These are phyloP conservation scores for Coccomyxa sp. DNA, from an alignment of 139 green algal genomes.

Conservation along the genomic window DNA sequence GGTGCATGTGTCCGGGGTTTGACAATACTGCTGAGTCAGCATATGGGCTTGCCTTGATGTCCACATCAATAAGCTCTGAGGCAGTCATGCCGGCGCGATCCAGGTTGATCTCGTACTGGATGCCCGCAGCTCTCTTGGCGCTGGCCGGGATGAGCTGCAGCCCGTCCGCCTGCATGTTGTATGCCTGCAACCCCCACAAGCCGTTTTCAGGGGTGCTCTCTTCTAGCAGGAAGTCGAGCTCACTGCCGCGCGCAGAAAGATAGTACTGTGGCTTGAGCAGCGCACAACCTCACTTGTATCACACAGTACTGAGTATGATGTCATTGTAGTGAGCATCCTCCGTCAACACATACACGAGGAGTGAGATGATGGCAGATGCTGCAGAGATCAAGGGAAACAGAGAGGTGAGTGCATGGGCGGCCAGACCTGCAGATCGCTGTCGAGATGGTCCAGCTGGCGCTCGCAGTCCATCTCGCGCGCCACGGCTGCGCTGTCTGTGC, in stretches of 20 bases:
- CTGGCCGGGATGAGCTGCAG: slow-evolving; percentile 76
- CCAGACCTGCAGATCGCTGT: slow-evolving; percentile 43
- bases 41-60: slow-evolving; percentile 72
- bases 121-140: slow-evolving; percentile 77
- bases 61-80: slow-evolving; percentile 59
- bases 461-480: slow-evolving; percentile 59
- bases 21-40: no score
- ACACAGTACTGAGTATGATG: no score
- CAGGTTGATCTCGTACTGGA: slow-evolving; percentile 71
- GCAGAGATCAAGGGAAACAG: no score
- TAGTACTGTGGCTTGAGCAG: no score
- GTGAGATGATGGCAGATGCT: no score
- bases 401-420: no score
- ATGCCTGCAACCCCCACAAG: slow-evolving; percentile 46
- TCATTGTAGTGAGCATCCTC: no score
- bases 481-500: slow-evolving; percentile 56
- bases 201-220: no score
- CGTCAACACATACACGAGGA: no score
- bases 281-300: no score
- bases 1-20: background rate
- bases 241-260: no score
- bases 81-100: slow-evolving; percentile 36
- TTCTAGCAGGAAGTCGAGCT: no score
- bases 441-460: slow-evolving; percentile 36
- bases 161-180: slow-evolving; percentile 62